These are phyloP conservation scores for Trapa bicornis DNA, from an alignment of 345 rosid species.

Conservation along the genomic window DNA sequence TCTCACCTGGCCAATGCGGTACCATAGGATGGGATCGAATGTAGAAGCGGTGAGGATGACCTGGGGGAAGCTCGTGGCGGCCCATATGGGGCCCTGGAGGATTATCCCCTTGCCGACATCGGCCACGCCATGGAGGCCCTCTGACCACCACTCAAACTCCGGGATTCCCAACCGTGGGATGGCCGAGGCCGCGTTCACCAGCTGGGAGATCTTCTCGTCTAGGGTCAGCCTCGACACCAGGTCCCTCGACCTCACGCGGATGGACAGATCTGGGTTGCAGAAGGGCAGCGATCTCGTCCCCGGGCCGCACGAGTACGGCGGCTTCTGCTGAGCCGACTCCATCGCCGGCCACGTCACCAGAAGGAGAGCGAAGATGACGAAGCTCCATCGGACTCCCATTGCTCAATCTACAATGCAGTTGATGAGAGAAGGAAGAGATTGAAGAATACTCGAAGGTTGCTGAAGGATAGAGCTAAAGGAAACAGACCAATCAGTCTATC, in stretches of 20 bases:
- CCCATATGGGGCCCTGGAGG: conserved; percentile 37
- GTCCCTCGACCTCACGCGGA: conserved; percentile 46
- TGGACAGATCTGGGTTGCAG: conserved; percentile 46
- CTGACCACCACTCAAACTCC: conserved; percentile 87
- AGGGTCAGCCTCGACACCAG: conserved; percentile 56
- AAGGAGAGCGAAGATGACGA: conserved; percentile 5
- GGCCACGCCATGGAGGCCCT: conserved; percentile 78
- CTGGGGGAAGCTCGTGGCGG: conserved; percentile 90
- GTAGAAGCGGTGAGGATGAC: conserved; percentile 78
- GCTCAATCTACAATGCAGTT: too few relatives aligned
- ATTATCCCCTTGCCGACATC: conserved; percentile 38
- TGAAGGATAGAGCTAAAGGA: too few relatives aligned
- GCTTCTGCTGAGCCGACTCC: conserved; percentile 14
- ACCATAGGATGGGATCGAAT: conserved; percentile 58
- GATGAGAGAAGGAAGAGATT: too few relatives aligned
- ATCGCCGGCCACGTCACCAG: neutral
- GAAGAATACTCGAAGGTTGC: too few relatives aligned
- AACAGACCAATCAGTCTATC: too few relatives aligned
- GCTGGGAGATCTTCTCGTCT: conserved; percentile 74
- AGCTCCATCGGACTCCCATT: neutral
- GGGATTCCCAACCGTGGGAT: conserved; percentile 75
- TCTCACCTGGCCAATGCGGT: conserved; percentile 62
- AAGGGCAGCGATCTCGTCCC: conserved; percentile 35
- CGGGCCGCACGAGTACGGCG: conserved; percentile 60
- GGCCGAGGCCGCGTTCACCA: conserved; percentile 54